phyloP scores from a whole-genome alignment of 1,284 basidiomycete species.

The Heliocybe sulcata region DNA sequence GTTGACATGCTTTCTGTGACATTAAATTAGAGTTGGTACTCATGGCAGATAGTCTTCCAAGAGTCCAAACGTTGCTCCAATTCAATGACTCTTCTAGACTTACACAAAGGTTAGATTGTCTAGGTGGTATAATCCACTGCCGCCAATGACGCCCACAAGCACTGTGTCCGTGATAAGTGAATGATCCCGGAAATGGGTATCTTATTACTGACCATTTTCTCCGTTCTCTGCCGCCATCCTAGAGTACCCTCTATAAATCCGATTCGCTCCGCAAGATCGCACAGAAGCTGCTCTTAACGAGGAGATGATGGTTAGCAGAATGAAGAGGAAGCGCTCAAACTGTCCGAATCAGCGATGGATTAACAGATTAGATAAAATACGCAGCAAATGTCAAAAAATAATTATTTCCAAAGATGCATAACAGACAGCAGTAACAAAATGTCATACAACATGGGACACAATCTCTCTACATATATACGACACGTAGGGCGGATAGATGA shows the following conservation, averaged over 20 bases:
- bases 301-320: not conserved
- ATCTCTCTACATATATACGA: not conserved
- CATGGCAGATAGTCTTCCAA: not conserved
- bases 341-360: not conserved
- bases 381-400: not conserved
- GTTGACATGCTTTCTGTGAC: constrained; percentile 55
- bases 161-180: constrained; percentile 34
- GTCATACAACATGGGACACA: not conserved
- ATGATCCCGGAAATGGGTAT: too few relatives aligned
- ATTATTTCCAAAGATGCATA: not conserved
- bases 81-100: constrained; percentile 21
- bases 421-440: not conserved
- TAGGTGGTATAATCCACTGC: constrained; percentile 83
- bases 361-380: not conserved
- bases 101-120: constrained; percentile 83
- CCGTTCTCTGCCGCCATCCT: not conserved
- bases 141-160: constrained; percentile 79
- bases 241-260: not conserved
- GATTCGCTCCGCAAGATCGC: not conserved
- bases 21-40: constrained; percentile 2
- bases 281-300: too few relatives aligned
- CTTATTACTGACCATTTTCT: not conserved
- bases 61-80: not conserved
- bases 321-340: not conserved
- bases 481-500: not conserved